Base-by-base conservation (phyloP, 768 basidiomycete genomes). In the Ephemerocybe angulata region DNA sequence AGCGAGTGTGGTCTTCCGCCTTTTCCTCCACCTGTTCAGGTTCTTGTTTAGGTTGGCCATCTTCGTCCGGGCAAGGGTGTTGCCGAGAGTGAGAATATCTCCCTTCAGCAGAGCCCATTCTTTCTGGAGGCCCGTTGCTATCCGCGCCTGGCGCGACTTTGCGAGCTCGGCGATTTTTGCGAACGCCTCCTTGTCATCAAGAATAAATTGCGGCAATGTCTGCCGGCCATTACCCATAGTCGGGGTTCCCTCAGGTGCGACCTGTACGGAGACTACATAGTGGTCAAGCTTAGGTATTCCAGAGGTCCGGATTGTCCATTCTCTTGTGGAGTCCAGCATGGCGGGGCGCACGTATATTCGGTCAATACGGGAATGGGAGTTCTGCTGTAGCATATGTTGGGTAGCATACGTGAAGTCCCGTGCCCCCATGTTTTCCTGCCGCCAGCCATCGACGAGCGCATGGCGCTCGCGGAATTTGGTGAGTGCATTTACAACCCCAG, bases 151-250 rank as follows among this genome's bases (percentile, higher is more conserved):
- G 24, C 17, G 11, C 27, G 21, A 53, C 62, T 48, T 49, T 37
- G 29, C 11, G 47, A 24, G 4, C 19, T 19, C 15, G 31, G 30
- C 6, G 35, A 21, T 12, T 24, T 22, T 22, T 22, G 11, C 3
- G 25, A 19, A 21, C 35, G 29, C 25, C 41, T 15, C 33, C 27
- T 53, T 37, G 48, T 72, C 60, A 28, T 63, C 54, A 1, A 65
- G 17, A 2, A 70, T 5, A 25, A 53, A 24, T 1, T 17, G 8
- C 1, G 64, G 65, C 3, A 69, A 61, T 5, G 58, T 27, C 66
- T 68, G 71, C 43, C 68, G 46, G 0, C 70, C 72, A 50, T 54
- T 58, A 1, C 70, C 71, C 29, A 63, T 55, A 17, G n/a, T 21
- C 13, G 73, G 67, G 15, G 63, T 47, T 22, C 53, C 47, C n/a